These are phyloP conservation scores for Schizophyllum commune DNA, from an alignment of 1,284 basidiomycete genomes.

Conservation along the genomic window DNA sequence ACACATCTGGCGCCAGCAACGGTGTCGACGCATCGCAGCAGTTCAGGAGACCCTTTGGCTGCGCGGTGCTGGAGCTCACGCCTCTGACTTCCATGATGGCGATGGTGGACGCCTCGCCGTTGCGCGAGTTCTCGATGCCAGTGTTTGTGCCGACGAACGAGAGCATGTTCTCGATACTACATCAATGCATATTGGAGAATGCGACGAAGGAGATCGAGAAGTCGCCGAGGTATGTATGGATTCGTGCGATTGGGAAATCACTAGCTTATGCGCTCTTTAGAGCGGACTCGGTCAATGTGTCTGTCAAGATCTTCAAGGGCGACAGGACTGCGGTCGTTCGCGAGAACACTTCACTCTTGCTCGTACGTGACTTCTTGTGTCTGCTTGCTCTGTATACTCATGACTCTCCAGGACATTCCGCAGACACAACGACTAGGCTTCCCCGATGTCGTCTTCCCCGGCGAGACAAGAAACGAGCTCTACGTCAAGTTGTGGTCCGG, in stretches of 20 bases:
- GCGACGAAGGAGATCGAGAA: conserved; percentile 81
- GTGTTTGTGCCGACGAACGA: conserved; percentile 86
- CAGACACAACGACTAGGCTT: conserved; percentile 90
- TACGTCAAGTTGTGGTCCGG: conserved; percentile 94
- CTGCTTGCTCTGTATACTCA: too few relatives aligned
- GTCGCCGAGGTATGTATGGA: conserved; percentile 58
- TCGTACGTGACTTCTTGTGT: too few relatives aligned
- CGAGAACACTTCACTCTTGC: conserved; percentile 81
- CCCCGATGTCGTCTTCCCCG: conserved; percentile 93
- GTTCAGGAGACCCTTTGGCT: conserved; percentile 87
- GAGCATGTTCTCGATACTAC: conserved; percentile 83
- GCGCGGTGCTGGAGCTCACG: conserved; percentile 83
- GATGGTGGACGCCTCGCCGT: conserved; percentile 48
- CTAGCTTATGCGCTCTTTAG: conserved; percentile 29
- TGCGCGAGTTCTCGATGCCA: conserved; percentile 79
- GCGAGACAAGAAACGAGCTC: conserved; percentile 86
- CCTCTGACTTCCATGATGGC: conserved; percentile 69
- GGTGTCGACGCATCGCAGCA: conserved; percentile 29
- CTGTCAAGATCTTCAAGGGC: conserved; percentile 86
- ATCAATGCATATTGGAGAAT: conserved; percentile 88
- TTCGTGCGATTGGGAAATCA: conserved; percentile 1
- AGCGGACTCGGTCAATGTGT: conserved; percentile 82
- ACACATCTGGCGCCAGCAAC: background rate
- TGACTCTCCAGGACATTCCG: conserved; percentile 54
- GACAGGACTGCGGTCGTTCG: conserved; percentile 67